A percentile compares a stretch with the other conserved stretches of the same genome.
phyloP scores from a whole-genome alignment of 2,329 filamentous ascomycete genomes.

The Aureobasidium sp. region DNA sequence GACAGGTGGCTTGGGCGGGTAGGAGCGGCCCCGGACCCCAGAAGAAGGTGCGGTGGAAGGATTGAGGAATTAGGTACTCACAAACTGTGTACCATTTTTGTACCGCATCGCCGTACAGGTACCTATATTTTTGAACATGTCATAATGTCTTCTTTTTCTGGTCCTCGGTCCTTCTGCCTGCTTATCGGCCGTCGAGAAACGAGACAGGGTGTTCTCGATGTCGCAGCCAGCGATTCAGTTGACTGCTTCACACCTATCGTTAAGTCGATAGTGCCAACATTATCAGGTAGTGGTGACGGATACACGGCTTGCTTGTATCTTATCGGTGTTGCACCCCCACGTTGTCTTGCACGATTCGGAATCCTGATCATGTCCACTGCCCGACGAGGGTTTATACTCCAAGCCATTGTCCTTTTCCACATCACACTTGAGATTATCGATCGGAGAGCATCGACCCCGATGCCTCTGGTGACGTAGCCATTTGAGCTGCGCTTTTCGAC shows the following conservation, averaged over 20 bases:
- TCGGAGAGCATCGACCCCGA: background rate
- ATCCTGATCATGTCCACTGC: background rate
- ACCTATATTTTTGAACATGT: background rate
- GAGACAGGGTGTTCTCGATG: background rate
- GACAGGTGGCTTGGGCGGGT: background rate
- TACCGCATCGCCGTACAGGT: background rate
- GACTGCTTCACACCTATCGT: background rate
- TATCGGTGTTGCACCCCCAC: background rate
- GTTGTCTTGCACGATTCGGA: background rate
- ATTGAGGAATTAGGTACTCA: background rate
- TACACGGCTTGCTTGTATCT: background rate
- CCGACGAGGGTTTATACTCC: background rate
- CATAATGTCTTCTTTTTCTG: background rate
- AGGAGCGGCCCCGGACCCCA: conserved; percentile 6
- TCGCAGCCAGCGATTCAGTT: background rate
- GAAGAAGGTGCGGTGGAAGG: background rate
- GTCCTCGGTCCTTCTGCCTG: background rate
- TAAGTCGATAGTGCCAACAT: background rate
- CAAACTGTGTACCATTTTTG: background rate
- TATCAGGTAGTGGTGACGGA: background rate
- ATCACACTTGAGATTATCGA: background rate
- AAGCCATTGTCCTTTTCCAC: background rate
- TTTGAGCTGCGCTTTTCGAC: background rate
- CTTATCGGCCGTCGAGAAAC: background rate
- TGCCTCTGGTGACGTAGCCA: background rate